Evolutionary conservation across 1,284 basidiomycete species (phyloP).

Genomic region (Inonotus obliquus): DNA sequence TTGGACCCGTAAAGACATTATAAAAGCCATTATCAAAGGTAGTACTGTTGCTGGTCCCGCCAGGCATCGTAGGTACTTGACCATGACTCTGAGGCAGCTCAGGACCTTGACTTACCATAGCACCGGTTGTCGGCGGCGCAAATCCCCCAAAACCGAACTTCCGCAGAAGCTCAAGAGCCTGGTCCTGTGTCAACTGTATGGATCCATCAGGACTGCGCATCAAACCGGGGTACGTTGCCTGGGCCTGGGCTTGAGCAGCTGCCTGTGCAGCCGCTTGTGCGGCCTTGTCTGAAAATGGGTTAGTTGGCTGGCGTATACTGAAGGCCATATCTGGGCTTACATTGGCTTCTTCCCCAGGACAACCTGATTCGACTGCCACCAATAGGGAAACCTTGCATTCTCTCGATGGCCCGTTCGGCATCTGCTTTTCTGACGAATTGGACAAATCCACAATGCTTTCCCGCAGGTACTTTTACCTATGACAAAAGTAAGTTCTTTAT

Average conservation of each 20-base stretch:
- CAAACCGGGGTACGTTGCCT: constrained; percentile 27
- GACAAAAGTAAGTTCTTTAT: constrained; percentile 18
- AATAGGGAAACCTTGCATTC: constrained; percentile 94
- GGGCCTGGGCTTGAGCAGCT: constrained; percentile 55
- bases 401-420: constrained; percentile 89
- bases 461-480: constrained; percentile 91
- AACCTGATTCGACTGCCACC: constrained; percentile 86
- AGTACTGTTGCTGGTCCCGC: background rate
- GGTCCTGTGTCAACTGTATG: constrained; percentile 51
- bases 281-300: constrained; percentile 60
- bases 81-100: background rate
- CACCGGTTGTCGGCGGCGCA: background rate
- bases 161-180: constrained; percentile 62
- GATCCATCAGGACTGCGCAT: constrained; percentile 6
- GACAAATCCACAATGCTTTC: constrained; percentile 94
- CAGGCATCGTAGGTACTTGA: background rate
- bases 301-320: background rate
- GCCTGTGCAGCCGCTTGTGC: constrained; percentile 80
- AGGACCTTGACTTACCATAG: background rate
- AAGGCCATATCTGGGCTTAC: constrained; percentile 40
- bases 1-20: background rate
- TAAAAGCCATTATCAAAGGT: constrained; percentile 16
- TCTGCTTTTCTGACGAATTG: constrained; percentile 91
- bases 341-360: constrained; percentile 91
- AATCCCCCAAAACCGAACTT: constrained; percentile 49